These are phyloP conservation scores for Cryphonectria parasitica DNA, from an alignment of 2,329 filamentous ascomycete genomes.

Conservation along the genomic window DNA sequence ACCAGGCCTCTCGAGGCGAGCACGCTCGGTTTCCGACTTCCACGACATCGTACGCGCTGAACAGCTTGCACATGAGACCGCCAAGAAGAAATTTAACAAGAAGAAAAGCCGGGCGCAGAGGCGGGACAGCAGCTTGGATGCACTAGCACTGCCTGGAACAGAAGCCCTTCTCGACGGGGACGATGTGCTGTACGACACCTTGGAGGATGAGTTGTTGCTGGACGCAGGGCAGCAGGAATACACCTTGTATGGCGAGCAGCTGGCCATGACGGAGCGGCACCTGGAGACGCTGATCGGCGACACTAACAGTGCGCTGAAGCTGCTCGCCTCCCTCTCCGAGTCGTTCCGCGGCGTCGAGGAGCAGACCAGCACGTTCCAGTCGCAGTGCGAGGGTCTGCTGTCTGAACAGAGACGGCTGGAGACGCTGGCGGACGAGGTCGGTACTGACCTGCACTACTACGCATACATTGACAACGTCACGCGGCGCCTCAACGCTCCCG, in stretches of 20 bases:
- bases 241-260: constrained; percentile 79
- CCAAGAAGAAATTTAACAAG: constrained; percentile 42
- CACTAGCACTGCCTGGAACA: constrained; percentile 46
- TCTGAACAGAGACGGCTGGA: constrained; percentile 80
- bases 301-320: constrained; percentile 71
- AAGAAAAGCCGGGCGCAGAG: constrained; percentile 45
- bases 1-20: constrained; percentile 66
- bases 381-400: constrained; percentile 87
- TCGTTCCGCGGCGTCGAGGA: constrained; percentile 87
- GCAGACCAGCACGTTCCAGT: constrained; percentile 91
- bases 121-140: constrained; percentile 54
- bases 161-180: constrained; percentile 35
- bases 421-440: constrained; percentile 79
- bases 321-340: constrained; percentile 78
- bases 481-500: constrained; percentile 86
- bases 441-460: constrained; percentile 92
- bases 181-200: constrained; percentile 52
- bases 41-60: constrained; percentile 62
- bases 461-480: constrained; percentile 91
- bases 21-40: constrained; percentile 80
- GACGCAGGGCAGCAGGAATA: constrained; percentile 86
- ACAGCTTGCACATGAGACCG: constrained; percentile 57
- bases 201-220: constrained; percentile 72
- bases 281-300: constrained; percentile 78
- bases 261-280: constrained; percentile 79